Base-by-base conservation (phyloP, 768 basidiomycete species). In the Pisolithus sp. region DNA sequence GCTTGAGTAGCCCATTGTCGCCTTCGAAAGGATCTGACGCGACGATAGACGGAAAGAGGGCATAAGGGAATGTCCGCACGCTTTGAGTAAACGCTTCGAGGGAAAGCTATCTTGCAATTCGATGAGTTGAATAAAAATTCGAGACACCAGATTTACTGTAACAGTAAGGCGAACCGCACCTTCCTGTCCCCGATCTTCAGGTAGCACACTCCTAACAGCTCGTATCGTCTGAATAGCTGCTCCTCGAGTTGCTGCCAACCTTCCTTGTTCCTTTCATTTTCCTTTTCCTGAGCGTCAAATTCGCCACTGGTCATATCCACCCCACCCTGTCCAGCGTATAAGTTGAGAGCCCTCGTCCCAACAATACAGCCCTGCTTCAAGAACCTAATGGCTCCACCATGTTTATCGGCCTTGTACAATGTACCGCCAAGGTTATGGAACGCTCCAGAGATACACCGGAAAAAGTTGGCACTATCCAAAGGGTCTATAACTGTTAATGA, bases 191-290 rank as follows among this genome's bases (percentile, higher is more conserved):
- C 86, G 24, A 82, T 82, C 65, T 89, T 93, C 26, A 78, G 76
- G 60, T 81, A 83, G 63, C 89, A 92, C 4, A 86, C 80, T 0
- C 79, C 92, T 23, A 94, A 71, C 28, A 95, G 65, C 68, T 96
- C 91, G 79, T 85, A 94, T 43, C 92, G 71, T 20, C 83, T 75
- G 56, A 77, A 79, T 24, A 93, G 58, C 54, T 86, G 82, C 30
- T 83, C 81, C 52, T 80, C 76, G 2, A 89, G 71, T 55, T 80
- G 77, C 41, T 51, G 70, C 83, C 85, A 87, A 0, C 64, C 63
- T 28, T 72, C 79, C 54, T 64, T 56, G 24, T 59, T 66, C 54
- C 52, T 50, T 28, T 66, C 67, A 7, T 60, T 65, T 44, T 64
- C 68, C 8, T 49, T 61, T 10, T 61, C 64, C 23, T 62, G 43